phyloP scores from a whole-genome alignment of 345 rosid genomes.

The Laguncularia racemosa region DNA sequence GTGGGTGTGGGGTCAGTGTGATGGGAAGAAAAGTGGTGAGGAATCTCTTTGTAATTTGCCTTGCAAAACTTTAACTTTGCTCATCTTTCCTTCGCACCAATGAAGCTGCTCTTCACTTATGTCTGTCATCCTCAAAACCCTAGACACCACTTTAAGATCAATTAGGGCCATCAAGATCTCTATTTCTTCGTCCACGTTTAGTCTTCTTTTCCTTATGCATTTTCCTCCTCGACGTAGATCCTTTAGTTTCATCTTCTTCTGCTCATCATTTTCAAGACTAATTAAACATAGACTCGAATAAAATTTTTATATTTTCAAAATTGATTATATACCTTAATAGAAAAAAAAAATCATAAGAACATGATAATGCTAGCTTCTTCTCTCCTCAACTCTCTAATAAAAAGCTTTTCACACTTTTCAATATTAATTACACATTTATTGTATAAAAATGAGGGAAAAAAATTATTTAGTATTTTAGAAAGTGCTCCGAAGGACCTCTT shows the following conservation, averaged over 20 bases:
- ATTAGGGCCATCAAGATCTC: conserved; percentile 84
- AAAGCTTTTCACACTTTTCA: too few relatives aligned
- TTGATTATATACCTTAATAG: too few relatives aligned
- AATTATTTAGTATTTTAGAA: too few relatives aligned
- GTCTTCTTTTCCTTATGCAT: conserved; percentile 66
- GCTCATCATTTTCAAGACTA: conserved; percentile 9
- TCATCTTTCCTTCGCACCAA: conserved; percentile 98
- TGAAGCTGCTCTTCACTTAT: conserved; percentile 70
- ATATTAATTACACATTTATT: too few relatives aligned
- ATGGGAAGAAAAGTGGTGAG: conserved; percentile 84
- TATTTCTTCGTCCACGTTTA: conserved; percentile 71
- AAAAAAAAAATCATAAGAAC: too few relatives aligned
- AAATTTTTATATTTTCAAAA: too few relatives aligned
- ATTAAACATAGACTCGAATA: too few relatives aligned
- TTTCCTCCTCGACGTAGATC: conserved; percentile 57
- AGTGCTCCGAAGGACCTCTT: too few relatives aligned
- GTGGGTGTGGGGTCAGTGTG: conserved; percentile 50
- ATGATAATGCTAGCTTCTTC: too few relatives aligned
- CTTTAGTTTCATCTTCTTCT: conserved; percentile 82
- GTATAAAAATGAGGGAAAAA: too few relatives aligned
- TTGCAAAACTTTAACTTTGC: conserved; percentile 63
- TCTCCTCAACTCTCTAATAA: too few relatives aligned
- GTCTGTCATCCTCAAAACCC: conserved; percentile 74
- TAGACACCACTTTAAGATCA: conserved; percentile 85
- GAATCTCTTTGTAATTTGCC: conserved; percentile 90